phyloP scores from a whole-genome alignment of 305 asterid species.

The Fraxinus velutina region DNA sequence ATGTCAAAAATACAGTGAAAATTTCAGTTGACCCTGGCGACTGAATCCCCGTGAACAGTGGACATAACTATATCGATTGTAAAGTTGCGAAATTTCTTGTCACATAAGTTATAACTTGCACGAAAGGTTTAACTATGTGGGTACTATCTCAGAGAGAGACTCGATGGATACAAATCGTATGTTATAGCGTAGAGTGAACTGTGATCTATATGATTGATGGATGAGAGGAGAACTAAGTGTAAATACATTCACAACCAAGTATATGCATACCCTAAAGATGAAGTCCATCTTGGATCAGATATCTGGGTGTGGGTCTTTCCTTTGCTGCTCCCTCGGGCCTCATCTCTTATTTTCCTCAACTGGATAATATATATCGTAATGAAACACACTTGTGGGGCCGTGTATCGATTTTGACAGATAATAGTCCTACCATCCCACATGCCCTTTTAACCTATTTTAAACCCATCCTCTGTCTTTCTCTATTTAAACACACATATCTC shows the following conservation, averaged over 20 bases:
- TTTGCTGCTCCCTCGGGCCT: background rate
- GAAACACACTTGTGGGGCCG: background rate
- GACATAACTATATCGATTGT: too few species aligned
- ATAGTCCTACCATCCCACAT: slow-evolving; percentile 55
- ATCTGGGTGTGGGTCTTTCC: background rate
- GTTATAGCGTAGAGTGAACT: too few species aligned
- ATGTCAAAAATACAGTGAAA: too few species aligned
- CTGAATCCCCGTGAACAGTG: too few species aligned
- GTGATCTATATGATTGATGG: background rate
- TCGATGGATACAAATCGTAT: too few species aligned
- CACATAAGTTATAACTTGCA: too few species aligned
- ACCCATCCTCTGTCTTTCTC: slow-evolving; percentile 35
- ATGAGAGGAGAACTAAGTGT: background rate
- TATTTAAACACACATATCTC: slow-evolving; percentile 42
- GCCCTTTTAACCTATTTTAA: slow-evolving; percentile 24
- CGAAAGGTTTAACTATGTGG: too few species aligned
- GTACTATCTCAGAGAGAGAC: too few species aligned
- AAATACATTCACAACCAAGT: background rate
- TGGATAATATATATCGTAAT: background rate
- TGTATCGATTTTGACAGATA: background rate
- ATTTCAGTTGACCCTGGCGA: too few species aligned
- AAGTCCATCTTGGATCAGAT: background rate
- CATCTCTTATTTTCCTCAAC: background rate
- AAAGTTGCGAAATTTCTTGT: too few species aligned
- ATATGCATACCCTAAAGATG: too few species aligned